Conservation (phyloP, 495 filamentous ascomycete genomes). For the Aspergillus mulundensis region DNA sequence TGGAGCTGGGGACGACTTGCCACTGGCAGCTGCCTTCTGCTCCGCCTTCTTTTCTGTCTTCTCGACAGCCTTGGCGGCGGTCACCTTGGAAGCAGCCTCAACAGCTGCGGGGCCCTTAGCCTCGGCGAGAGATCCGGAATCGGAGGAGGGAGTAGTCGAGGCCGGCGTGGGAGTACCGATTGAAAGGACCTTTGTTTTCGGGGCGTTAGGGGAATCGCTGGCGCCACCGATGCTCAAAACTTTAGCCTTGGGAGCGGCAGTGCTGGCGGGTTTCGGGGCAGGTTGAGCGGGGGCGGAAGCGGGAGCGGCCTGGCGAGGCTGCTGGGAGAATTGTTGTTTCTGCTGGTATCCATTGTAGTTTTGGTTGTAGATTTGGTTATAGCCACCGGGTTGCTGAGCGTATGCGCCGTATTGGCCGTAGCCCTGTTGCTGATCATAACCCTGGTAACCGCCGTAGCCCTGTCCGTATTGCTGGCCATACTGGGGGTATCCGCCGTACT, state of each 20-base stretch:
- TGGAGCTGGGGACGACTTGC: conserved; percentile 70
- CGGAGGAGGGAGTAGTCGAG: conserved; percentile 31
- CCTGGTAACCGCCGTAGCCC: conserved; percentile 36
- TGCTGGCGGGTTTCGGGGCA: conserved; percentile 35
- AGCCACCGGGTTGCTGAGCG: conserved; percentile 34
- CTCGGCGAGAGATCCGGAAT: conserved; percentile 49
- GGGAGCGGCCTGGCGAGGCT: conserved; percentile 54
- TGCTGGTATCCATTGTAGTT: conserved; percentile 38
- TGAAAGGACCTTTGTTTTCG: conserved; percentile 64
- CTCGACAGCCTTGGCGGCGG: conserved; percentile 77
- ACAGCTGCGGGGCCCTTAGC: conserved; percentile 49
- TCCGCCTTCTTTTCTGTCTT: conserved; percentile 62
- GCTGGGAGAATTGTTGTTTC: conserved; percentile 53
- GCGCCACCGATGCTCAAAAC: conserved; percentile 61
- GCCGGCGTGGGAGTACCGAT: conserved; percentile 52
- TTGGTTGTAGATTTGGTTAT: conserved; percentile 33
- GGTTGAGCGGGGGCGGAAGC: conserved; percentile 30
- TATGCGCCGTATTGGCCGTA: conserved; percentile 44
- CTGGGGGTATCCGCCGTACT: conserved; percentile 53
- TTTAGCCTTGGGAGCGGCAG: conserved; percentile 62
- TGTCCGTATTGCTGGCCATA: conserved; percentile 21
- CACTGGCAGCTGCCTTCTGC: conserved; percentile 48
- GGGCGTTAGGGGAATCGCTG: conserved; percentile 42
- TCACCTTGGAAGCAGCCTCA: conserved; percentile 61
- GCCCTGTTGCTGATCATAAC: conserved; percentile 41